These are phyloP conservation scores for Oryza meridionalis DNA, from an alignment of 176 grass and related monocot species.

Conservation along the genomic window DNA sequence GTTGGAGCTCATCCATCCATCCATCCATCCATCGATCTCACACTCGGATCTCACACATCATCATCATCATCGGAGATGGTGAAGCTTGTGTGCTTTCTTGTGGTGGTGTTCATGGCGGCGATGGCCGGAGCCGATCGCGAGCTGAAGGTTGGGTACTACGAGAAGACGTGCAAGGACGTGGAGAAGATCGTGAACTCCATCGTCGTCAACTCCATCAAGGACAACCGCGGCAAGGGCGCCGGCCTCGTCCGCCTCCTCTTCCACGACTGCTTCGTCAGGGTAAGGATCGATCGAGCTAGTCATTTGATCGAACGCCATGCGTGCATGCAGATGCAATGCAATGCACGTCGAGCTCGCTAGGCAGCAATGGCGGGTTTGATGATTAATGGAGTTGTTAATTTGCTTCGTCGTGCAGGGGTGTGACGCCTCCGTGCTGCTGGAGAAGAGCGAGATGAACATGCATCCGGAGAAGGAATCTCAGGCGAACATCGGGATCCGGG, in stretches of 20 bases:
- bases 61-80: not conserved
- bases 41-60: not conserved
- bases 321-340: too few relatives aligned
- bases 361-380: too few relatives aligned
- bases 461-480: constrained; percentile 30
- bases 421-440: constrained; percentile 54
- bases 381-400: too few relatives aligned
- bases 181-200: constrained; percentile 42
- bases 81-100: not conserved
- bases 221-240: constrained; percentile 27
- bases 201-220: constrained; percentile 16
- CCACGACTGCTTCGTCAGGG: constrained; percentile 61
- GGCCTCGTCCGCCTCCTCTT: constrained; percentile 57
- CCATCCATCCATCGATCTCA: not conserved
- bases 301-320: too few relatives aligned
- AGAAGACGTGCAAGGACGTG: not conserved
- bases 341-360: not conserved
- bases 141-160: not conserved
- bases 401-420: constrained; percentile 36
- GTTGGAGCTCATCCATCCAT: not conserved
- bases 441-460: not conserved
- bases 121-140: not conserved
- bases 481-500: constrained; percentile 34
- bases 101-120: not conserved
- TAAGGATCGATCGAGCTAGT: not conserved